Evolutionary conservation across 2,329 filamentous ascomycete genomes (phyloP).

Genomic region (Cordyceps pruinosa): DNA sequence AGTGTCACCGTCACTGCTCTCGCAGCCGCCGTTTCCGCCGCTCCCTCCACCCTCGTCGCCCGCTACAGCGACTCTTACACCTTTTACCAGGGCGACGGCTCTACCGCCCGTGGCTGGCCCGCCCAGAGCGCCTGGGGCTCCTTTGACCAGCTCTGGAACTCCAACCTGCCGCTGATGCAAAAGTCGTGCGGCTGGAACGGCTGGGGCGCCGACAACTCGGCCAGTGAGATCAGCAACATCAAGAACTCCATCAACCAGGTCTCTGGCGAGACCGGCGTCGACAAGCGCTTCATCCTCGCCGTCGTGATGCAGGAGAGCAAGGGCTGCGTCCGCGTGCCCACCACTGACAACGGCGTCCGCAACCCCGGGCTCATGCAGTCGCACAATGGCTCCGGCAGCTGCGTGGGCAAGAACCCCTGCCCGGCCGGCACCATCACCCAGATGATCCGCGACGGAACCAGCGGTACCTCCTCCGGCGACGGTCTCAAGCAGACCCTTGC

Average conservation of each 20-base stretch:
- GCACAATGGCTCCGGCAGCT: constrained; percentile 6
- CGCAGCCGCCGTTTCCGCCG: constrained; percentile 8
- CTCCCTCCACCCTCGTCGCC: constrained; percentile 9
- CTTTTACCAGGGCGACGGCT: constrained; percentile 19
- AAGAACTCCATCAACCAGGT: constrained; percentile 3
- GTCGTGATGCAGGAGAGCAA: constrained; percentile 25
- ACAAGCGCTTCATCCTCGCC: constrained; percentile 20
- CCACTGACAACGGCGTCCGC: constrained; percentile 9
- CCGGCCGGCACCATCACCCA: constrained; percentile 1
- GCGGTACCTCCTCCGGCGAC: background rate
- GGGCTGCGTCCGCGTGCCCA: constrained; percentile 10
- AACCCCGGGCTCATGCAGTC: constrained; percentile 12
- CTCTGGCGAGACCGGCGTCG: background rate
- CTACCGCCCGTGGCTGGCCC: constrained; percentile 18
- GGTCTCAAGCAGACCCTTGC: constrained; percentile 3
- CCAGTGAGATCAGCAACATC: constrained; percentile 2
- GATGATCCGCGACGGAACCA: constrained; percentile 8
- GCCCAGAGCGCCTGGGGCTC: constrained; percentile 15
- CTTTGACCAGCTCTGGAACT: constrained; percentile 17
- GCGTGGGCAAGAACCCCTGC: constrained; percentile 7
- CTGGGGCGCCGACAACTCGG: constrained; percentile 12
- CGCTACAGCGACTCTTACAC: constrained; percentile 16
- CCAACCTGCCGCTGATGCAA: constrained; percentile 15
- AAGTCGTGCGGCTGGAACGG: constrained; percentile 14
- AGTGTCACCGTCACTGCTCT: constrained; percentile 7